Conservation (phyloP, 2,329 filamentous ascomycete species). For the Diaporthe batatas region DNA sequence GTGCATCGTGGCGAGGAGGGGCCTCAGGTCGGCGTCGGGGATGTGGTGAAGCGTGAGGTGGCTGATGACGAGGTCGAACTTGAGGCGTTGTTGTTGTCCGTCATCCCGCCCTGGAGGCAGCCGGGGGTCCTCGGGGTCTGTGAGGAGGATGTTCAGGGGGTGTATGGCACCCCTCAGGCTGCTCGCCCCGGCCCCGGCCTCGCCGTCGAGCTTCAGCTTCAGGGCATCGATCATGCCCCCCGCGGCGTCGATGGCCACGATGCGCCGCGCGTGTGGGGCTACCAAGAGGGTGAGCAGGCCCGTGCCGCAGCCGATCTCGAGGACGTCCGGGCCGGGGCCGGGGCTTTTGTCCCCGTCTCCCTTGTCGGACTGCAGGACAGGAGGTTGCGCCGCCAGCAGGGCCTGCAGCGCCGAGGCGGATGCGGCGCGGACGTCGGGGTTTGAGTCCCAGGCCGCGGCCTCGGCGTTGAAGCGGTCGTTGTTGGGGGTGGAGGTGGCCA, state of each 20-base stretch:
- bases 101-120: constrained; percentile 51
- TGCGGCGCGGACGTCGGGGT: constrained; percentile 62
- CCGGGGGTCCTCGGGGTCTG: constrained; percentile 61
- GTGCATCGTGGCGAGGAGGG: constrained; percentile 59
- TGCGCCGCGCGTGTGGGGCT: constrained; percentile 59
- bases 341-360: neutral
- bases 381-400: constrained; percentile 52
- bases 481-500: constrained; percentile 1
- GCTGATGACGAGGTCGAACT: constrained; percentile 65
- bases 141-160: constrained; percentile 61
- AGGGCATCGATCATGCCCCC: constrained; percentile 68
- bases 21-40: constrained; percentile 52
- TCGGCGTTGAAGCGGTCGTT: constrained; percentile 67
- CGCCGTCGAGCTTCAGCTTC: constrained; percentile 56
- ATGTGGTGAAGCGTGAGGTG: constrained; percentile 71
- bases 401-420: constrained; percentile 59
- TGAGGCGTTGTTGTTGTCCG: constrained; percentile 45
- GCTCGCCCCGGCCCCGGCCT: too few relatives aligned
- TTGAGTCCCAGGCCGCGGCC: constrained; percentile 67
- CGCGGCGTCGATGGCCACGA: constrained; percentile 67
- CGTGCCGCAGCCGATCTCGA: constrained; percentile 70
- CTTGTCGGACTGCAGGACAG: neutral
- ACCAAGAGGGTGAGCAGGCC: constrained; percentile 65
- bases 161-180: constrained; percentile 55
- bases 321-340: constrained; percentile 56